Conservation (phyloP, 139 green algal species). For the Spirogloea muscicola region DNA sequence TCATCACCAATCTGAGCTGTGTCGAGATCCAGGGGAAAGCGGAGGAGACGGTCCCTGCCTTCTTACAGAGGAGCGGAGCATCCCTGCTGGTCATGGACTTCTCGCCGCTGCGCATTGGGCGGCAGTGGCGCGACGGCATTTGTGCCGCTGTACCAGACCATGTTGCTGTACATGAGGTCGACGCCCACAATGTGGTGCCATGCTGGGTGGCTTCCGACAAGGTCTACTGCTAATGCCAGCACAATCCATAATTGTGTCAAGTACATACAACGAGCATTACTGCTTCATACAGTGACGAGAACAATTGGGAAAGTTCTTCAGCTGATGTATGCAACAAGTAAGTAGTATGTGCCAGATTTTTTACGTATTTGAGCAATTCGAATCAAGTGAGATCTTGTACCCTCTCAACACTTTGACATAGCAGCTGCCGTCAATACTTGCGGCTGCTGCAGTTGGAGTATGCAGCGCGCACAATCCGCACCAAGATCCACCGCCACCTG, state of each 20-base stretch:
- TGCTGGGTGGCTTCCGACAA: slow-evolving; percentile 86
- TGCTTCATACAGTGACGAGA: neutral
- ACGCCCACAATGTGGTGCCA: slow-evolving; percentile 95
- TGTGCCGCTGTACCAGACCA: slow-evolving; percentile 5
- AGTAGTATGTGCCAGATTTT: too few species aligned
- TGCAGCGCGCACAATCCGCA: slow-evolving; percentile 82
- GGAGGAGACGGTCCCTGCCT: slow-evolving; percentile 63
- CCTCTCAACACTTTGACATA: too few species aligned
- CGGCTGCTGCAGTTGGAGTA: too few species aligned
- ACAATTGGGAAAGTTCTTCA: neutral
- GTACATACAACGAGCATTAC: neutral
- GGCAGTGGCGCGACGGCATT: slow-evolving; percentile 69
- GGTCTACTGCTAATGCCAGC: slow-evolving; percentile 44
- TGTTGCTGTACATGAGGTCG: slow-evolving; percentile 66
- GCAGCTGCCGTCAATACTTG: neutral
- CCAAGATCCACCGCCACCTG: slow-evolving; percentile 83
- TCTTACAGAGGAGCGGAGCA: slow-evolving; percentile 60
- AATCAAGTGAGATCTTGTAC: too few species aligned
- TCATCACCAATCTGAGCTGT: too few species aligned
- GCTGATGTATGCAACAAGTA: neutral
- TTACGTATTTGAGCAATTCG: too few species aligned
- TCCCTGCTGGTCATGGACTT: slow-evolving; percentile 86
- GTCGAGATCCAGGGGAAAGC: slow-evolving; percentile 63
- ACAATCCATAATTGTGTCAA: neutral
- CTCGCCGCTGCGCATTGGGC: slow-evolving; percentile 69